Base-by-base conservation (phyloP, 352 stramenopile species). In the Globisporangium yorkense region DNA sequence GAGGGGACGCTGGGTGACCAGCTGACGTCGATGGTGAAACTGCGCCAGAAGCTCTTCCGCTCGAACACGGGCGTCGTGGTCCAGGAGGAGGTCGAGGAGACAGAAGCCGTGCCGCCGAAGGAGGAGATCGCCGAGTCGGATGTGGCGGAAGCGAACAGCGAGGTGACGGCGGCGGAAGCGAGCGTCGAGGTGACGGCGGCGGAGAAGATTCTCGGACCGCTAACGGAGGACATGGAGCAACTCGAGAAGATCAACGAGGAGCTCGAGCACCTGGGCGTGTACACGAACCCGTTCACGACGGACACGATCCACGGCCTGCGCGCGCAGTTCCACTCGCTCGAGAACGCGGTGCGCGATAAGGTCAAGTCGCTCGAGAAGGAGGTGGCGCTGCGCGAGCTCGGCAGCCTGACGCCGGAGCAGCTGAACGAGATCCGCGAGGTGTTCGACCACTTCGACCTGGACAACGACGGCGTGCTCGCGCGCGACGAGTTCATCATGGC, bases 401-500 rank as follows among this genome's bases (percentile, higher is more conserved):
- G 85, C 48, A 89, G 91, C 51, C 74, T 97, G 27, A 92, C 82
- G 35, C 59, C 85, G 5, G 65, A 92, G 57, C 87, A 97, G 68
- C 72, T 89, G 46, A 80, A 76, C 57, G 88, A 97, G 61, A 94
- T 96, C 56, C 82, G 89, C 55, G 88, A 97, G 61, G 87, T 96
- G 33, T 97, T 97, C 43, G 79, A 94, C 54, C 82, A 94, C 67
- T 97, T 97, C 53, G 88, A 97, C 54, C 62, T 92, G 43, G 86
- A 97, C 57, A 80, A 94, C 43, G 85, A 94, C 54, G 81, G 85
- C 54, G 82, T 90, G 31, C 68, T 97, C 13, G 84, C 82, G 29
- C 84, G 89, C 27, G 84, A 93, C 24, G 88, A 97, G 64, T 95
- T 97, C 46, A 94, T 92, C 68, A 95, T 95, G 80, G 88, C 86